A percentile compares a stretch with the other conserved stretches of the same genome.
These are phyloP conservation scores for Exidia glandulosa DNA, from an alignment of 768 basidiomycete genomes.

Conservation along the genomic window DNA sequence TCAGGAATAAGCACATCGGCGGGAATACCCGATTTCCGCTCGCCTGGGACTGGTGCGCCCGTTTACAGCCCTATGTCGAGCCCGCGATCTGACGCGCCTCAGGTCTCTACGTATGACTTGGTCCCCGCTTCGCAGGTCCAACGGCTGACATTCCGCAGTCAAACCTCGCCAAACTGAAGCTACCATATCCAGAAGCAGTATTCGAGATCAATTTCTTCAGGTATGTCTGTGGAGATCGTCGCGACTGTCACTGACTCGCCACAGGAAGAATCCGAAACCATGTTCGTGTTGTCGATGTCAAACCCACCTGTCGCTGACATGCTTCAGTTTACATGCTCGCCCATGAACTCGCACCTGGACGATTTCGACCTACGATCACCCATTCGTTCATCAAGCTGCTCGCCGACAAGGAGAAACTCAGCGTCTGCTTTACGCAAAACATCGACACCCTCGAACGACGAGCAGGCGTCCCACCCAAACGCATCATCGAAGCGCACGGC, in stretches of 20 bases:
- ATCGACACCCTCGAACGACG: constrained; percentile 86
- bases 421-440: constrained; percentile 80
- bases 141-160: constrained; percentile 32
- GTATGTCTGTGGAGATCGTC: no score
- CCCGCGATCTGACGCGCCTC: background rate
- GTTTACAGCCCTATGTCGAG: background rate
- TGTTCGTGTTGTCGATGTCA: constrained; percentile 34
- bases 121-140: background rate
- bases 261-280: constrained; percentile 63
- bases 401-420: constrained; percentile 53
- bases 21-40: constrained; percentile 85
- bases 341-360: constrained; percentile 85
- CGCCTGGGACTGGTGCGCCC: constrained; percentile 64
- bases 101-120: constrained; percentile 40
- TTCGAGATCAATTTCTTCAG: constrained; percentile 88
- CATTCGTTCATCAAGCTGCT: constrained; percentile 87
- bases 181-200: constrained; percentile 92
- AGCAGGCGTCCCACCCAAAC: constrained; percentile 61
- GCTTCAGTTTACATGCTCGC: constrained; percentile 78
- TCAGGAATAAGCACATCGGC: constrained; percentile 68
- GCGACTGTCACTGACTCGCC: no score
- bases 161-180: constrained; percentile 61
- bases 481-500: constrained; percentile 91
- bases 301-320: background rate
- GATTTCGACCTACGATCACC: constrained; percentile 75